phyloP scores from a whole-genome alignment of 1,284 basidiomycete genomes.

The Irpex sp. region DNA sequence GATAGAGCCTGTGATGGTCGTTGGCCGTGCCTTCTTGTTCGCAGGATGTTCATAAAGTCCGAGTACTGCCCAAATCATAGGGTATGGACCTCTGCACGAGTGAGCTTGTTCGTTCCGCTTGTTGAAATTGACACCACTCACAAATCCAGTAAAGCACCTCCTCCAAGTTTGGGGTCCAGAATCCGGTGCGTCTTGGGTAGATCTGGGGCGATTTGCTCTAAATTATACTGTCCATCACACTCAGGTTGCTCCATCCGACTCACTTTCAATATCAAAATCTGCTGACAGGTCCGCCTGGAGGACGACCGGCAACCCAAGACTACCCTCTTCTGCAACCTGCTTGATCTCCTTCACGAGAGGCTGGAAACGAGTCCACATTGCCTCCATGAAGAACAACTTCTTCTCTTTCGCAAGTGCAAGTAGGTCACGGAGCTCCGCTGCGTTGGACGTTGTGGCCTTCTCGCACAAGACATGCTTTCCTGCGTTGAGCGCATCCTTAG shows the following conservation, averaged over 20 bases:
- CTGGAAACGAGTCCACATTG: constrained; percentile 79
- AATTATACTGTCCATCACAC: neutral
- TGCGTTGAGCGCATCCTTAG: constrained; percentile 72
- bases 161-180: constrained; percentile 77
- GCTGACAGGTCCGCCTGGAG: constrained; percentile 73
- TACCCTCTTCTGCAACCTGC: constrained; percentile 56
- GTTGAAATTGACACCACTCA: constrained; percentile 30
- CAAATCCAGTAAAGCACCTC: constrained; percentile 85
- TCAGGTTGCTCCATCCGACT: constrained; percentile 27
- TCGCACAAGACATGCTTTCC: constrained; percentile 88
- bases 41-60: constrained; percentile 77
- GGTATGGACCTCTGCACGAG: constrained; percentile 68
- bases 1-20: constrained; percentile 56
- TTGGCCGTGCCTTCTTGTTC: constrained; percentile 57
- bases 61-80: constrained; percentile 79
- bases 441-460: constrained; percentile 72
- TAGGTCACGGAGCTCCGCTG: constrained; percentile 64
- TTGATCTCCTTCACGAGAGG: constrained; percentile 67
- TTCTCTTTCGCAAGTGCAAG: constrained; percentile 71
- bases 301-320: constrained; percentile 59
- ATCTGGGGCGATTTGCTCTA: constrained; percentile 29
- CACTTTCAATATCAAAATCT: constrained; percentile 71
- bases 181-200: constrained; percentile 71
- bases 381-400: constrained; percentile 88
- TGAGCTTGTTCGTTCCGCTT: neutral